Evolutionary conservation across 1,139 yeast genomes (phyloP).

Genomic region (Saccharomyces hybrid): DNA sequence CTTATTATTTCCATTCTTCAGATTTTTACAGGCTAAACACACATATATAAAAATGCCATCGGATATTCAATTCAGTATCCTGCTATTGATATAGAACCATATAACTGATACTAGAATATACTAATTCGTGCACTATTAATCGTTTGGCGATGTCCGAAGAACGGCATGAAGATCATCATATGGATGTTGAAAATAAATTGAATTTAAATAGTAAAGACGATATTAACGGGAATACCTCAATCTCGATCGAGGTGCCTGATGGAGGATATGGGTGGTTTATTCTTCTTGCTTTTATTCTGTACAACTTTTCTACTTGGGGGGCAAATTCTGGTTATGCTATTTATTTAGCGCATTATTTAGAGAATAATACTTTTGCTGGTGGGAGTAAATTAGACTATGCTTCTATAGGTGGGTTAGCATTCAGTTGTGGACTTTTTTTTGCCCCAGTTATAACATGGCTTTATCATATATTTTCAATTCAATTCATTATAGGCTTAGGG

Average conservation of each 20-base stretch:
- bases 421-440: conserved; percentile 48
- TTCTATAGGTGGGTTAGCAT: conserved; percentile 56
- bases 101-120: neutral
- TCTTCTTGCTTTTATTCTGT: conserved; percentile 44
- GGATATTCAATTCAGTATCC: neutral
- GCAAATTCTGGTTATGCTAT: conserved; percentile 57
- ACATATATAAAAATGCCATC: neutral
- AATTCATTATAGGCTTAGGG: conserved; percentile 35
- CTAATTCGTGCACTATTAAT: neutral
- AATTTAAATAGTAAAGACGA: neutral
- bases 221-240: neutral
- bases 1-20: neutral
- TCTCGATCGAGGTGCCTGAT: conserved; percentile 35
- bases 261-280: conserved; percentile 60
- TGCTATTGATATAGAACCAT: neutral
- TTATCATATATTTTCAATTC: conserved; percentile 23
- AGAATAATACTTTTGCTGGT: conserved; percentile 41
- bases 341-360: conserved; percentile 48
- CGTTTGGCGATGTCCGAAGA: neutral
- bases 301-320: conserved; percentile 60
- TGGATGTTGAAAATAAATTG: neutral
- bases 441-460: conserved; percentile 43
- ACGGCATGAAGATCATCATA: neutral
- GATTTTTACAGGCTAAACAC: neutral
- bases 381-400: conserved; percentile 52